A percentile compares a stretch with the other conserved stretches of the same genome.
Evolutionary conservation across 2,329 filamentous ascomycete genomes (phyloP).

Genomic region (Calonectria montana): DNA sequence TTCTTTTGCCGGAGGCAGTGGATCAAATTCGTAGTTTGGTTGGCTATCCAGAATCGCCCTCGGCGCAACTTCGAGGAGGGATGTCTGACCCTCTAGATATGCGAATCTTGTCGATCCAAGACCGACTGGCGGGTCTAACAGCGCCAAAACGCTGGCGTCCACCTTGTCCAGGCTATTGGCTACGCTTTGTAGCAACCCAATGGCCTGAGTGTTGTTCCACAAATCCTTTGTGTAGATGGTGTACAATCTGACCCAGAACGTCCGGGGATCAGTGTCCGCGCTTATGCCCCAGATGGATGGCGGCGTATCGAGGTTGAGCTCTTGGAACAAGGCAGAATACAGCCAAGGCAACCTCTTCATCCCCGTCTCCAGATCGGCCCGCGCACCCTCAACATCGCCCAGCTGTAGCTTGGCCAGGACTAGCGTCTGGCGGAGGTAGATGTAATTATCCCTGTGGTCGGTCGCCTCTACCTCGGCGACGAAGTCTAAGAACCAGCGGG

Average conservation of each 20-base stretch:
- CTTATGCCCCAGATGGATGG: constrained; percentile 85
- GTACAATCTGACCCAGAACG: constrained; percentile 81
- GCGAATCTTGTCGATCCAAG: constrained; percentile 77
- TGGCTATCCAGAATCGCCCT: constrained; percentile 70
- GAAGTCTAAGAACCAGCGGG: constrained; percentile 80
- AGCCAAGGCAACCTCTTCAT: constrained; percentile 86
- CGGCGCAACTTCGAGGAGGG: constrained; percentile 77
- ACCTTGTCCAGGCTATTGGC: constrained; percentile 66
- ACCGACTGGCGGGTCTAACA: constrained; percentile 52
- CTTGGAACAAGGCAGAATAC: constrained; percentile 82
- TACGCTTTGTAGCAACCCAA: constrained; percentile 75
- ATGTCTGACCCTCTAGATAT: constrained; percentile 79
- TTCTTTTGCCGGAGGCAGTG: constrained; percentile 75
- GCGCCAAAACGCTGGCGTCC: constrained; percentile 52
- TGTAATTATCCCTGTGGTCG: constrained; percentile 56
- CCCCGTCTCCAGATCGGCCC: constrained; percentile 72
- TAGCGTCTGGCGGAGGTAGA: constrained; percentile 81
- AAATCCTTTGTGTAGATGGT: constrained; percentile 81
- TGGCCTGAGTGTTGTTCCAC: constrained; percentile 84
- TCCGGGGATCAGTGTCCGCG: constrained; percentile 69
- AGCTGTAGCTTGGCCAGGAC: constrained; percentile 81
- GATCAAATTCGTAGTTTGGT: constrained; percentile 83
- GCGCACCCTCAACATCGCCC: constrained; percentile 73
- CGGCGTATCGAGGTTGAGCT: constrained; percentile 82
- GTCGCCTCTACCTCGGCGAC: constrained; percentile 57